Evolutionary conservation across 306 rosid genomes (phyloP).

Genomic region (Quercus agrifolia): DNA sequence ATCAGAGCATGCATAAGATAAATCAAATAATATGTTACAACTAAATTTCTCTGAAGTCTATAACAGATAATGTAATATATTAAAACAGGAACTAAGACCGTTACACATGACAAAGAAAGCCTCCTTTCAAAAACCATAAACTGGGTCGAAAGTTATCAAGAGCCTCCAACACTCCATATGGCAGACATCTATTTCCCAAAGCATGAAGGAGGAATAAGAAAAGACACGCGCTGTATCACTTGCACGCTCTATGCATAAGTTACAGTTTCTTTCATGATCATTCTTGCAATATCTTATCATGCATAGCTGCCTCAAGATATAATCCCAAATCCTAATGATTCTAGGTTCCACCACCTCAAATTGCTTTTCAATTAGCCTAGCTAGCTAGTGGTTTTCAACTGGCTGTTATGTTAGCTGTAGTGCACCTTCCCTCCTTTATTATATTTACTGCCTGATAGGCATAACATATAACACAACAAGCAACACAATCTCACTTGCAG

Average conservation of each 20-base stretch:
- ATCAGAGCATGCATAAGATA: too few species aligned
- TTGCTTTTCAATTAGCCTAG: not conserved
- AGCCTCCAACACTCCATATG: not conserved
- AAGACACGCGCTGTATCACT: not conserved
- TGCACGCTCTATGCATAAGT: not conserved
- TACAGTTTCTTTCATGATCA: not conserved
- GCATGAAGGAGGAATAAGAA: not conserved
- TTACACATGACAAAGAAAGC: not conserved
- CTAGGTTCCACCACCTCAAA: not conserved
- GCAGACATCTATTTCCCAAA: not conserved
- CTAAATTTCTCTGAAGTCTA: too few species aligned
- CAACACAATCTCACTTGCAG: not conserved
- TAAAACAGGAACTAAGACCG: not conserved
- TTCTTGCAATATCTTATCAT: not conserved
- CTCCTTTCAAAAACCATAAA: not conserved
- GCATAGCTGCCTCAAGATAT: not conserved
- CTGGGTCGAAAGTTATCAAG: not conserved
- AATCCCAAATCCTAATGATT: not conserved
- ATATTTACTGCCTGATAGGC: not conserved
- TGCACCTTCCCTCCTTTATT: not conserved
- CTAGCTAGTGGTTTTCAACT: not conserved
- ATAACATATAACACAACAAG: not conserved
- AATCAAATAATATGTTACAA: too few species aligned
- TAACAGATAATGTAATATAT: too few species aligned
- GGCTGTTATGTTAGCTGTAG: not conserved